Base-by-base conservation (phyloP, 2,329 filamentous ascomycete species). In the Aspergillus novofumigatus region DNA sequence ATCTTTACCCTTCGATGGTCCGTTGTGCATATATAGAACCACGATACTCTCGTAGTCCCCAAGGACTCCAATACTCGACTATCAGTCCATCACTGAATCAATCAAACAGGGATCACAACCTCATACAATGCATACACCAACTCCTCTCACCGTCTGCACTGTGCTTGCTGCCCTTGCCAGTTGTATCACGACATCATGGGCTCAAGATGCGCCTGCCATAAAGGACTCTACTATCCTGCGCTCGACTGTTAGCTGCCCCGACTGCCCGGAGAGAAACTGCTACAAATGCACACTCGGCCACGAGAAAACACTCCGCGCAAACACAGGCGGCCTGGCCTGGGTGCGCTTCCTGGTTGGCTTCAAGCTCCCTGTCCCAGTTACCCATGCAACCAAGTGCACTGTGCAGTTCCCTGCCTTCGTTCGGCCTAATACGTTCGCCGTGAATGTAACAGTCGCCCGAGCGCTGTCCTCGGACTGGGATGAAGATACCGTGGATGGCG, bases 401-500 rank as follows among this genome's bases (percentile, higher is more conserved):
- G 53, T 62, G 6, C 60, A 62, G 14, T 60, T 62, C n/a, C 58
- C 60, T 3, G 58, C 58, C 10, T 60, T 62, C n/a, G 53, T 52
- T 4, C 47, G 48, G 10, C 53, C 35, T 1, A 32, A 53, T 8
- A 14, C 45, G 28, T 41, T 38, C n/a, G 49, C 51, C 1, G 53
- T 60, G 10, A 60, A 60, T 23, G 10, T 62, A 17, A 62, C 60
- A 1, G 52, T 58, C 3, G 26, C 41, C 17, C 51, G 44, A 10
- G 60, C 60, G 3, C 35, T 53, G 4, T 58, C 49, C 1, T 60
- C 58, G 1, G 49, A 54, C 25, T 62, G 60, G 60, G 47, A 60
- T 4, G 60, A 62, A 44, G 35, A 35, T 8, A 60, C 55, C 3
- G 56, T 62, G 23, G 55, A 50, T 8, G 60, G 42, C 8, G 47